Percentiles rank a stretch among this genome's conserved stretches.
Evolutionary conservation across 164 flowering plant genomes (phyloP).

Genomic region (Dillenia turbinata): DNA sequence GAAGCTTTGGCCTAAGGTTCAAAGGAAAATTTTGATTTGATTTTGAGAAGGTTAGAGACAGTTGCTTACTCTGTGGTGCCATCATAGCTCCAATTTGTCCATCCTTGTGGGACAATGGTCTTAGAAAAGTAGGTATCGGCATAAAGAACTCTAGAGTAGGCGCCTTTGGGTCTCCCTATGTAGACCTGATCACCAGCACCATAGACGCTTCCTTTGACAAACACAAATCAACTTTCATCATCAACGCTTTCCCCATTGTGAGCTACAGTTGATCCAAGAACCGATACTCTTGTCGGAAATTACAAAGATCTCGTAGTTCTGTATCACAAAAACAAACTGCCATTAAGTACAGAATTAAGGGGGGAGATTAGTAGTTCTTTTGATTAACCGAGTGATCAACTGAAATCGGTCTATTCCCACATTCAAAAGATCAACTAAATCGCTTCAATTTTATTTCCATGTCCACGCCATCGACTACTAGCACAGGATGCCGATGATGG

Average conservation of each 20-base stretch:
- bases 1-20: no score
- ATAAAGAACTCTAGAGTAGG: constrained; percentile 62
- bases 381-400: no score
- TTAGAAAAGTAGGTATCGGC: constrained; percentile 71
- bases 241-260: constrained; percentile 41
- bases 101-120: constrained; percentile 63
- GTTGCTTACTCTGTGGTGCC: constrained; percentile 54
- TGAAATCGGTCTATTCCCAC: no score
- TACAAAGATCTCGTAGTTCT: constrained; percentile 88
- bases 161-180: constrained; percentile 75
- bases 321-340: constrained; percentile 11
- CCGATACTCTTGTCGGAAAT: constrained; percentile 44
- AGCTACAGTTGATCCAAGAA: constrained; percentile 86
- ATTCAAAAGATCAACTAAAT: no score
- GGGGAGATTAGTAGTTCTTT: neutral
- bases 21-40: neutral
- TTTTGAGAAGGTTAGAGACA: neutral
- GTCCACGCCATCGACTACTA: no score
- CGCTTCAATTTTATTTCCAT: no score
- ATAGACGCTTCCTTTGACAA: constrained; percentile 65
- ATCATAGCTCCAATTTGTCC: constrained; percentile 80
- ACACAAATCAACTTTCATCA: constrained; percentile 68
- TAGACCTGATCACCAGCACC: constrained; percentile 52
- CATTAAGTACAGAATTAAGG: neutral
- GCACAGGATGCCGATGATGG: no score